Evolutionary conservation across 305 asterid species (phyloP).

Genomic region (Fraxinus paxiana): DNA sequence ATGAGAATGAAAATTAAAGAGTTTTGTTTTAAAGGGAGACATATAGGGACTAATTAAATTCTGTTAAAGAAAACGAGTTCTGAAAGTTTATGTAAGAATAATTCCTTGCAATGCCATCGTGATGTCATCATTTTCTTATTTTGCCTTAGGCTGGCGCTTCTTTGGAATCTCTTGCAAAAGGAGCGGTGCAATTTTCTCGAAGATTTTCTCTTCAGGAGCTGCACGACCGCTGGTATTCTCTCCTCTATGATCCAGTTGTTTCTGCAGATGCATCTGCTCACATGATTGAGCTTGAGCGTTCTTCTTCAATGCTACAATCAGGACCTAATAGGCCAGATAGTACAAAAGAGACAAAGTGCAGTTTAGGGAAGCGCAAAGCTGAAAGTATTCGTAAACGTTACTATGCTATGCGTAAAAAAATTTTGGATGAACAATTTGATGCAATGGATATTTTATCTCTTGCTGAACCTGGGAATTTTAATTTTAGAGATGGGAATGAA

Average conservation of each 20-base stretch:
- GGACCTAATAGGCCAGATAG: slow-evolving; percentile 37
- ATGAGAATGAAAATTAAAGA: too few species aligned
- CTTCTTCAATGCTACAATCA: slow-evolving; percentile 29
- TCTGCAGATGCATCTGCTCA: slow-evolving; percentile 47
- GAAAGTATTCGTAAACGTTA: slow-evolving; percentile 51
- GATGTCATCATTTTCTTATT: background rate
- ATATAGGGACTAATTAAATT: background rate
- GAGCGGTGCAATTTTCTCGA: slow-evolving; percentile 72
- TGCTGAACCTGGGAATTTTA: slow-evolving; percentile 27
- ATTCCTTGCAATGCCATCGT: background rate
- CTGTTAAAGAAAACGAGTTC: slow-evolving; percentile 4
- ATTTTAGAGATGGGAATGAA: slow-evolving; percentile 26
- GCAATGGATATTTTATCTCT: slow-evolving; percentile 36
- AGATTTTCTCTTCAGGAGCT: slow-evolving; percentile 55
- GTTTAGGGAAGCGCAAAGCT: slow-evolving; percentile 49
- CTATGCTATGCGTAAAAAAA: slow-evolving; percentile 64
- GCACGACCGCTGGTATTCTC: slow-evolving; percentile 68
- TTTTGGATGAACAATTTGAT: slow-evolving; percentile 42
- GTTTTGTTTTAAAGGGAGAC: too few species aligned
- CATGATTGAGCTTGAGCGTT: slow-evolving; percentile 46
- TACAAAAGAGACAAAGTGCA: slow-evolving; percentile 30
- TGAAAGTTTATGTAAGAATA: slow-evolving; percentile 4
- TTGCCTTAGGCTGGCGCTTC: slow-evolving; percentile 69
- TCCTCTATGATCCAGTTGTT: slow-evolving; percentile 64
- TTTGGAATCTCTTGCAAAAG: slow-evolving; percentile 79